Evolutionary conservation across 2,329 filamentous ascomycete species (phyloP).

Genomic region (Colletotrichum camelliae): DNA sequence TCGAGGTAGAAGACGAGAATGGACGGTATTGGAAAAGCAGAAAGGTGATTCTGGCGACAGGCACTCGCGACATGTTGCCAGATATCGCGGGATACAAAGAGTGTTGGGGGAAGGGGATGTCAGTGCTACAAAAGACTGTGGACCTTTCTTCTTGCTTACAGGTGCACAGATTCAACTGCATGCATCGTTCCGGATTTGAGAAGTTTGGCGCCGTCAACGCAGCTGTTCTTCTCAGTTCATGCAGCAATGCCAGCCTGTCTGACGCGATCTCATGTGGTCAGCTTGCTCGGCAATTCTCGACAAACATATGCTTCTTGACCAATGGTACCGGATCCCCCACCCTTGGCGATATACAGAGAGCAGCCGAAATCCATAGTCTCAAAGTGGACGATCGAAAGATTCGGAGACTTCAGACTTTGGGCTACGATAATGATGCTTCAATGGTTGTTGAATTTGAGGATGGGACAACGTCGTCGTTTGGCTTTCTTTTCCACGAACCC

Average conservation of each 20-base stretch:
- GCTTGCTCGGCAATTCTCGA: not conserved
- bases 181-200: not conserved
- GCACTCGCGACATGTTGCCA: not conserved
- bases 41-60: not conserved
- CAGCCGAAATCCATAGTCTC: not conserved
- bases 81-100: not conserved
- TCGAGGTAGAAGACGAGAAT: not conserved
- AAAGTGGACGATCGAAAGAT: not conserved
- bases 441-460: not conserved
- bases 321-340: not conserved
- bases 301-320: not conserved
- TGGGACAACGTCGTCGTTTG: not conserved
- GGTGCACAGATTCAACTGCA: not conserved
- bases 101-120: not conserved
- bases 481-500: not conserved
- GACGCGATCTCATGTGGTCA: not conserved
- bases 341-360: not conserved
- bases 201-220: not conserved
- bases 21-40: not conserved
- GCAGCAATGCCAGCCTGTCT: not conserved
- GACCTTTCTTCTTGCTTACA: not conserved
- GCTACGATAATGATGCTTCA: too few relatives aligned
- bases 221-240: not conserved
- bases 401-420: not conserved
- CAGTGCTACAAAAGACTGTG: not conserved